Evolutionary conservation across 441 rosid genomes (phyloP).

Genomic region (Syzygium malaccense): DNA sequence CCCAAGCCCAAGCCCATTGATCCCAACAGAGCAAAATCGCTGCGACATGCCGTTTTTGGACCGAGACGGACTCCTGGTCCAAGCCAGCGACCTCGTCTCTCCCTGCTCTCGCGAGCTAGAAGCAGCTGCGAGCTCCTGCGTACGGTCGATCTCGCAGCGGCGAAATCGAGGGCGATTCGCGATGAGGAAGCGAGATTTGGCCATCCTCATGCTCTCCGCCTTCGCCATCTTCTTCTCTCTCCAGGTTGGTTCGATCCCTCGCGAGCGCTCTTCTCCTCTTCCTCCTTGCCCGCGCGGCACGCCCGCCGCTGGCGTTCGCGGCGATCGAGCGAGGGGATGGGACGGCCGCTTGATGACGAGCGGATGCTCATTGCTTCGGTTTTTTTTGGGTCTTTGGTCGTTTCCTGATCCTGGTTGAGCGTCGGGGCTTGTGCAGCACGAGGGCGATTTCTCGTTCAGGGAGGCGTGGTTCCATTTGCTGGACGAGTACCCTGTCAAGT

Average conservation of each 20-base stretch:
- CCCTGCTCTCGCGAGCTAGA: not conserved
- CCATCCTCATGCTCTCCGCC: conserved; percentile 94
- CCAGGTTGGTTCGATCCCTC: conserved; percentile 58
- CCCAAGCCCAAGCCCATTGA: not conserved
- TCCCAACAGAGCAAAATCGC: not conserved
- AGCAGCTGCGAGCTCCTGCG: not conserved
- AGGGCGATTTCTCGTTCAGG: conserved; percentile 93
- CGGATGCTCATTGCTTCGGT: not conserved
- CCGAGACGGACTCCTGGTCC: not conserved
- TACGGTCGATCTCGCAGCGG: not conserved
- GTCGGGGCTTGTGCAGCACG: conserved; percentile 46
- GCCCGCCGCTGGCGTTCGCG: not conserved
- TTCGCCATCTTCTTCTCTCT: conserved; percentile 97
- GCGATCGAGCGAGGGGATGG: not conserved
- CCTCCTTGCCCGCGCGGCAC: too few species aligned
- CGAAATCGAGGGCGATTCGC: not conserved
- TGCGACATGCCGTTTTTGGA: not conserved
- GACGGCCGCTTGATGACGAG: not conserved
- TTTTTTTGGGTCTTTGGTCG: not conserved
- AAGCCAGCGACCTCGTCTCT: not conserved
- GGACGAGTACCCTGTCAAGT: conserved; percentile 82
- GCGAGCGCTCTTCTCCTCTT: not conserved
- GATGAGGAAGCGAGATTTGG: conserved; percentile 98
- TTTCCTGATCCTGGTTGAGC: not conserved
- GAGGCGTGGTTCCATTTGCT: conserved; percentile 88